These are phyloP conservation scores for Teratosphaeria pseudoeucalypti DNA, from an alignment of 2,329 filamentous ascomycete genomes.

Conservation along the genomic window DNA sequence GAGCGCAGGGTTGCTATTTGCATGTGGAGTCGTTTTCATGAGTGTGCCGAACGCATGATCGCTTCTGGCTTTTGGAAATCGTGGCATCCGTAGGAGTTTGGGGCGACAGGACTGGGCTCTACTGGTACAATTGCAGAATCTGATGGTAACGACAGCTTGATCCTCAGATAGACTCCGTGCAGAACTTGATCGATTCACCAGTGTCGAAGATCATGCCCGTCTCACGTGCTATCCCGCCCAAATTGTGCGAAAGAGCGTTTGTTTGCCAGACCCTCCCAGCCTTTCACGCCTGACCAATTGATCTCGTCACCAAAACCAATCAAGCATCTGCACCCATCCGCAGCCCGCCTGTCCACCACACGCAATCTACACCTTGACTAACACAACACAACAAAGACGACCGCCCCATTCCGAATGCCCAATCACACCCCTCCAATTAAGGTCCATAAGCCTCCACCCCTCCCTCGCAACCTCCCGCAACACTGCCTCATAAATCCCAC, in stretches of 20 bases:
- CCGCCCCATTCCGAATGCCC: background rate
- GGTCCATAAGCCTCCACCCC: background rate
- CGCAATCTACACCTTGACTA: background rate
- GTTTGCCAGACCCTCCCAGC: no score
- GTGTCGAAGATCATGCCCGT: no score
- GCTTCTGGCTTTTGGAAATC: background rate
- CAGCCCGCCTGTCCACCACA: background rate
- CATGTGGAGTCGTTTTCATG: conserved; percentile 15
- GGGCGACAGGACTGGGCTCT: background rate
- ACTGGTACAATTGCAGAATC: background rate
- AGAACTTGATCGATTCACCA: background rate
- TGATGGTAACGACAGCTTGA: background rate
- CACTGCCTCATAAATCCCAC: background rate
- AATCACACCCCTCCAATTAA: background rate
- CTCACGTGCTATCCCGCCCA: no score
- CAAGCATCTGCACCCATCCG: background rate
- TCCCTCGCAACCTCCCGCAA: background rate
- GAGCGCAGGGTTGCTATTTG: conserved; percentile 15
- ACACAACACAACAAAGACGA: background rate
- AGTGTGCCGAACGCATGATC: background rate
- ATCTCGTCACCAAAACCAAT: background rate
- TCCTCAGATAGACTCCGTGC: background rate
- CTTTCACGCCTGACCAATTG: background rate
- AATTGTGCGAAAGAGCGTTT: no score
- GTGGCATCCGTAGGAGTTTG: background rate